Percentiles rank a stretch among this genome's conserved stretches.
Conservation (phyloP, 768 basidiomycete genomes). For the Lentinula sp. region DNA sequence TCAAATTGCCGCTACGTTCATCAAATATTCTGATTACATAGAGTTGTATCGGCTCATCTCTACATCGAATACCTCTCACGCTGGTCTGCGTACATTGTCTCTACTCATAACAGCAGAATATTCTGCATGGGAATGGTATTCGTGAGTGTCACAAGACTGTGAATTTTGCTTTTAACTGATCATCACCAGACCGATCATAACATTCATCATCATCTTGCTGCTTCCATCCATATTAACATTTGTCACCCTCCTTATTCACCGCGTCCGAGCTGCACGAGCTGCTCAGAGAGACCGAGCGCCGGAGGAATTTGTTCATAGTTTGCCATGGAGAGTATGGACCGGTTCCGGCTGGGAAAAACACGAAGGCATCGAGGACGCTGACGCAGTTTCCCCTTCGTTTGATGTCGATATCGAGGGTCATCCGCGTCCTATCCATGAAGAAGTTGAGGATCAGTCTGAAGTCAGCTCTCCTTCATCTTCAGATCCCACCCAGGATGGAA, state of each 20-base stretch:
- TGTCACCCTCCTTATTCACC: slow-evolving; percentile 83
- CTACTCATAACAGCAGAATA: slow-evolving; percentile 74
- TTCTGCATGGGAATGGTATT: slow-evolving; percentile 90
- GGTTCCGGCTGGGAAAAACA: slow-evolving; percentile 79
- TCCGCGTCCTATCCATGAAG: slow-evolving; percentile 14
- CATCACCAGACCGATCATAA: slow-evolving; percentile 64
- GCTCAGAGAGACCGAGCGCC: slow-evolving; percentile 82
- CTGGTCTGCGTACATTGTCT: slow-evolving; percentile 69
- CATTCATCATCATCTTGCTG: slow-evolving; percentile 82
- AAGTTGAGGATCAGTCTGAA: slow-evolving; percentile 10
- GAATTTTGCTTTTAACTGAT: background rate
- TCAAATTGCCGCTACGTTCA: slow-evolving; percentile 79
- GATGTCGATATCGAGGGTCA: slow-evolving; percentile 31
- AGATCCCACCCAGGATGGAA: slow-evolving; percentile 14
- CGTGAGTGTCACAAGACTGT: slow-evolving; percentile 40
- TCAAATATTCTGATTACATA: slow-evolving; percentile 77
- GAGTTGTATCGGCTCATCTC: slow-evolving; percentile 64
- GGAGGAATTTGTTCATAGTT: slow-evolving; percentile 66
- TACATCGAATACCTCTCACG: slow-evolving; percentile 73
- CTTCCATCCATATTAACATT: slow-evolving; percentile 89
- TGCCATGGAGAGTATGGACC: slow-evolving; percentile 84
- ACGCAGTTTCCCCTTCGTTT: slow-evolving; percentile 20
- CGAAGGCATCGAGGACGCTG: slow-evolving; percentile 29
- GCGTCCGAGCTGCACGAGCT: slow-evolving; percentile 75
- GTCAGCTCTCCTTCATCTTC: slow-evolving; percentile 32